These are phyloP conservation scores for Vanrija sp. DNA, from an alignment of 1,284 basidiomycete species.

Conservation along the genomic window DNA sequence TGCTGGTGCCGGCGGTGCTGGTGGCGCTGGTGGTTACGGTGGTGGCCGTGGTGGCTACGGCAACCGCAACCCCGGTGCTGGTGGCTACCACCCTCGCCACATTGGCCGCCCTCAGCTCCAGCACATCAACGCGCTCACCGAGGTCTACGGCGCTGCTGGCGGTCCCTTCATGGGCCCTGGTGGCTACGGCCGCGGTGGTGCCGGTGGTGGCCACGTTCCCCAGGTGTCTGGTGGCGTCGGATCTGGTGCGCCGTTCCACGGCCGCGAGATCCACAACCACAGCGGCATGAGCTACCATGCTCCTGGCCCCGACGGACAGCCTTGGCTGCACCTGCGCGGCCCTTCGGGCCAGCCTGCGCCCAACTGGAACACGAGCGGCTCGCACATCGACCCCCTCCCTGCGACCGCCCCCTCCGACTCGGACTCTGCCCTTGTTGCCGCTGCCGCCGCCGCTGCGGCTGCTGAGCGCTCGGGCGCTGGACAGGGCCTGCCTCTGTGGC, in stretches of 20 bases:
- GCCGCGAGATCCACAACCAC: slow-evolving; percentile 32
- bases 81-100: slow-evolving; percentile 41
- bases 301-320: slow-evolving; percentile 45
- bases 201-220: slow-evolving; percentile 2
- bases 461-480: slow-evolving; percentile 13
- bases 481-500: slow-evolving; percentile 20
- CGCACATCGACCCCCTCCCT: slow-evolving; percentile 19
- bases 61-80: slow-evolving; percentile 18
- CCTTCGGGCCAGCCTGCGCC: slow-evolving; percentile 36
- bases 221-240: too few species aligned
- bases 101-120: slow-evolving; percentile 48
- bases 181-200: slow-evolving; percentile 23
- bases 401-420: slow-evolving; percentile 18
- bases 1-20: slow-evolving; percentile 48
- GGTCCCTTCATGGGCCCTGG: slow-evolving; percentile 36
- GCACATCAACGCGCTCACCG: slow-evolving; percentile 49
- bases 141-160: slow-evolving; percentile 45
- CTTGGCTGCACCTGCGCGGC: slow-evolving; percentile 45
- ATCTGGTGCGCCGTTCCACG: slow-evolving; percentile 13
- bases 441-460: slow-evolving; percentile 10
- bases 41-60: slow-evolving; percentile 24
- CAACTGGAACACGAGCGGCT: slow-evolving; percentile 28
- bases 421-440: slow-evolving; percentile 12
- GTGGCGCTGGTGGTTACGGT: slow-evolving; percentile 44
- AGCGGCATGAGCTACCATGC: slow-evolving; percentile 45